phyloP scores from a whole-genome alignment of 2,329 filamentous ascomycete genomes.

The Venturia carpophila region DNA sequence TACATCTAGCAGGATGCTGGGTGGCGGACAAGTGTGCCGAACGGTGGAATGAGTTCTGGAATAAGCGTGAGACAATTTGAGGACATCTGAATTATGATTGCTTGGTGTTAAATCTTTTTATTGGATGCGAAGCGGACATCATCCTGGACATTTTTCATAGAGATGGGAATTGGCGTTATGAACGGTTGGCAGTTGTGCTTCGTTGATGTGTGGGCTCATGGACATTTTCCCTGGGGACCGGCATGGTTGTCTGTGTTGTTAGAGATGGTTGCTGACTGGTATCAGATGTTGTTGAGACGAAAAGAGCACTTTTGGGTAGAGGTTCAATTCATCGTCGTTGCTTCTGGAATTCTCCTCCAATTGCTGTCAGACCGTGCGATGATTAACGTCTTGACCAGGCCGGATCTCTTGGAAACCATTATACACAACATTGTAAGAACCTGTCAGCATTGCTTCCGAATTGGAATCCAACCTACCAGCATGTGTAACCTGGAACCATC shows the following conservation, averaged over 20 bases:
- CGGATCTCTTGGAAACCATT: too few species aligned
- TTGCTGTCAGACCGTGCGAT: too few species aligned
- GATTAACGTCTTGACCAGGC: too few species aligned
- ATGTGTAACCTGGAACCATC: too few species aligned
- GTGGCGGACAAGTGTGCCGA: conserved; percentile 29
- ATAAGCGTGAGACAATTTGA: conserved; percentile 20
- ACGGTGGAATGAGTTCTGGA: conserved; percentile 33
- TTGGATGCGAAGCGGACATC: conserved; percentile 3
- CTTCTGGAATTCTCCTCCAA: not conserved
- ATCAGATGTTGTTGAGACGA: not conserved
- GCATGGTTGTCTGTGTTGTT: not conserved
- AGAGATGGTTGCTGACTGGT: not conserved
- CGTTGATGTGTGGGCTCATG: not conserved
- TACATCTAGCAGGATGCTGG: conserved; percentile 37
- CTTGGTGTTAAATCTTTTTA: not conserved
- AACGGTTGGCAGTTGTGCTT: not conserved
- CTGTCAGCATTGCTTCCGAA: too few species aligned
- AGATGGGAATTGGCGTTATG: conserved; percentile 1
- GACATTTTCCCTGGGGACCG: not conserved
- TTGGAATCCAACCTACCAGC: too few species aligned
- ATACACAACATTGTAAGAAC: too few species aligned
- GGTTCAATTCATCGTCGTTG: not conserved
- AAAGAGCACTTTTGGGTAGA: not conserved
- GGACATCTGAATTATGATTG: not conserved
- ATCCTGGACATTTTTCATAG: not conserved